Evolutionary conservation across 1,139 yeast species (phyloP).

Genomic region (Pichia sp.): DNA sequence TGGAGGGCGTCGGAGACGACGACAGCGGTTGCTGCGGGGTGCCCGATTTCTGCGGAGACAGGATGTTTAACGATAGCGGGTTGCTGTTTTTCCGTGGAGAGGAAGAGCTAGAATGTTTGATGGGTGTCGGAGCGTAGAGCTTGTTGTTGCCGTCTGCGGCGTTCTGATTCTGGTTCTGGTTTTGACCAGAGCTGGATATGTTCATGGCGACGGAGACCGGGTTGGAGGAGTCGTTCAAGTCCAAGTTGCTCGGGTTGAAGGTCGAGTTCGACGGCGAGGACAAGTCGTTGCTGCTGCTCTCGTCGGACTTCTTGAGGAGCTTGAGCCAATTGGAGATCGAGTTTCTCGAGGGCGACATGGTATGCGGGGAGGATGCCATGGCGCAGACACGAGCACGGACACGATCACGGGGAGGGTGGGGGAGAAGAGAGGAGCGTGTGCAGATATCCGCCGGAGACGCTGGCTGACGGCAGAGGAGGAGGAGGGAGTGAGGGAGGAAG

Average conservation of each 20-base stretch:
- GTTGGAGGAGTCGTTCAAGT: not conserved
- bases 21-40: constrained; percentile 15
- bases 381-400: not conserved
- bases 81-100: constrained; percentile 13
- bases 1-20: constrained; percentile 25
- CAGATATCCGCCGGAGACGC: not conserved
- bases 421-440: not conserved
- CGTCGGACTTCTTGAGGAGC: constrained; percentile 9
- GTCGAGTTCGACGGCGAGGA: constrained; percentile 4
- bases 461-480: too few relatives aligned
- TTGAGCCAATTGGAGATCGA: constrained; percentile 16
- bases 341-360: constrained; percentile 15
- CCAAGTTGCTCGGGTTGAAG: constrained; percentile 1
- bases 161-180: too few relatives aligned
- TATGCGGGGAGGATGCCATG: constrained; percentile 8
- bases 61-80: constrained; percentile 9
- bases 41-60: constrained; percentile 9
- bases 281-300: not conserved
- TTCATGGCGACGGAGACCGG: not conserved
- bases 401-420: not conserved
- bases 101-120: not conserved
- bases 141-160: constrained; percentile 1
- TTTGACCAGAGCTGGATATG: not conserved
- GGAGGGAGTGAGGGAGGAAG: too few relatives aligned
- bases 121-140: not conserved